A percentile compares a stretch with the other conserved stretches of the same genome.
Conservation (phyloP, 805 yeast species). For the Saccharomycopsis fermentans region DNA sequence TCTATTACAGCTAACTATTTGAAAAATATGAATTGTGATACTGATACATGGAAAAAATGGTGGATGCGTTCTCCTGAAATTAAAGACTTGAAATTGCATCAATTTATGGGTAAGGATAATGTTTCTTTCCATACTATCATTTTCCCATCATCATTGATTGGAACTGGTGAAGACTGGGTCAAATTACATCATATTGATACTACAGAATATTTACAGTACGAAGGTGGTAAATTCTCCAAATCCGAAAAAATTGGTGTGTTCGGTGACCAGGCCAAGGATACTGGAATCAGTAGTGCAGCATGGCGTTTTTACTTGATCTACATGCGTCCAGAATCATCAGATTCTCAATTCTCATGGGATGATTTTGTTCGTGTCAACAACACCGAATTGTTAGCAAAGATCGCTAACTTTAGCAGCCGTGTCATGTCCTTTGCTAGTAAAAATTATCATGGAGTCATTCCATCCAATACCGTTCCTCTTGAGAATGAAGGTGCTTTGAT, state of each 20-base stretch:
- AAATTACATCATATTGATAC: slow-evolving; percentile 83
- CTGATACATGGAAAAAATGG: slow-evolving; percentile 69
- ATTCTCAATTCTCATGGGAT: slow-evolving; percentile 94
- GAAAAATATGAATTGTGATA: slow-evolving; percentile 23
- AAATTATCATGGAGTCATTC: slow-evolving; percentile 86
- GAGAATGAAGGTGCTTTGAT: slow-evolving; percentile 23
- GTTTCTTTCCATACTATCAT: slow-evolving; percentile 98
- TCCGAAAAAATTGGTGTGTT: slow-evolving; percentile 97
- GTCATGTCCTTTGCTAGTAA: slow-evolving; percentile 81
- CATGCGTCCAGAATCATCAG: slow-evolving; percentile 90
- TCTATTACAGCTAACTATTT: slow-evolving; percentile 94
- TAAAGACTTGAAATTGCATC: slow-evolving; percentile 66
- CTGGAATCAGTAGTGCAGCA: slow-evolving; percentile 83
- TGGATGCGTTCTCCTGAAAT: slow-evolving; percentile 76
- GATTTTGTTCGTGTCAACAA: slow-evolving; percentile 93
- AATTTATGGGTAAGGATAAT: slow-evolving; percentile 99
- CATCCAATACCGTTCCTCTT: slow-evolving; percentile 43
- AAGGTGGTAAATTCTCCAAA: slow-evolving; percentile 96
- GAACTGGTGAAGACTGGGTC: slow-evolving; percentile 86
- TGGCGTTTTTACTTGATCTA: slow-evolving; percentile 96
- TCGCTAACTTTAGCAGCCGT: slow-evolving; percentile 96
- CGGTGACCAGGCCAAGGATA: slow-evolving; percentile 93
- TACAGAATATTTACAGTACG: slow-evolving; percentile 95
- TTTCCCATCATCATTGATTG: slow-evolving; percentile 88
- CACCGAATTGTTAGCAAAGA: slow-evolving; percentile 85